phyloP scores from a whole-genome alignment of 1,139 yeast genomes.

The Suhomyces atakaporum region DNA sequence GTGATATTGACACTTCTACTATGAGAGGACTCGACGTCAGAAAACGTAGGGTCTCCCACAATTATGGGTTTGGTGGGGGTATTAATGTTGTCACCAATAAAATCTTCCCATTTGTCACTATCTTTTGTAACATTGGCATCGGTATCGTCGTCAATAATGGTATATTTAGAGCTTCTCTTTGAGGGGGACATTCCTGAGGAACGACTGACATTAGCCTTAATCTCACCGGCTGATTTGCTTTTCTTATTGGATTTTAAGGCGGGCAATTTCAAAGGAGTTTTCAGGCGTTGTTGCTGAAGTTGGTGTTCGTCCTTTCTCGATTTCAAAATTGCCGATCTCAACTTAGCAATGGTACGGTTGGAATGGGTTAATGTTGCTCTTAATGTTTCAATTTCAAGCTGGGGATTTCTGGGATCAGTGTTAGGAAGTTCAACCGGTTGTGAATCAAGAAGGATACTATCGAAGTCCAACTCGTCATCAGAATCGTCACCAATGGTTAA shows the following conservation, averaged over 20 bases:
- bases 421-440: slow-evolving; percentile 29
- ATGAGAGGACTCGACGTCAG: slow-evolving; percentile 25
- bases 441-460: slow-evolving; percentile 36
- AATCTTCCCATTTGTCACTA: slow-evolving; percentile 47
- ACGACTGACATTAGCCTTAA: slow-evolving; percentile 18
- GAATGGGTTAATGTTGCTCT: slow-evolving; percentile 68
- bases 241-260: slow-evolving; percentile 23
- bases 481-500: slow-evolving; percentile 20
- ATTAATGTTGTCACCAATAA: slow-evolving; percentile 33
- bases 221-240: slow-evolving; percentile 21
- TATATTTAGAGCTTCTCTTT: slow-evolving; percentile 37
- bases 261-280: slow-evolving; percentile 16
- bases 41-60: slow-evolving; percentile 14
- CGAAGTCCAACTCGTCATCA: slow-evolving; percentile 36
- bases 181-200: slow-evolving; percentile 32
- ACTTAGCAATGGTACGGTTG: slow-evolving; percentile 56
- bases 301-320: slow-evolving; percentile 30
- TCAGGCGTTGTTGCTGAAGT: slow-evolving; percentile 14
- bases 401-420: slow-evolving; percentile 50
- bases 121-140: slow-evolving; percentile 19
- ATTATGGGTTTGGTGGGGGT: slow-evolving; percentile 27
- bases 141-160: slow-evolving; percentile 28
- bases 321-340: slow-evolving; percentile 53
- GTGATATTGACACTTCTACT: slow-evolving; percentile 16
- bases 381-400: slow-evolving; percentile 67